phyloP scores from a whole-genome alignment of 2,329 filamentous ascomycete genomes.

The Trichoderma atroviride region DNA sequence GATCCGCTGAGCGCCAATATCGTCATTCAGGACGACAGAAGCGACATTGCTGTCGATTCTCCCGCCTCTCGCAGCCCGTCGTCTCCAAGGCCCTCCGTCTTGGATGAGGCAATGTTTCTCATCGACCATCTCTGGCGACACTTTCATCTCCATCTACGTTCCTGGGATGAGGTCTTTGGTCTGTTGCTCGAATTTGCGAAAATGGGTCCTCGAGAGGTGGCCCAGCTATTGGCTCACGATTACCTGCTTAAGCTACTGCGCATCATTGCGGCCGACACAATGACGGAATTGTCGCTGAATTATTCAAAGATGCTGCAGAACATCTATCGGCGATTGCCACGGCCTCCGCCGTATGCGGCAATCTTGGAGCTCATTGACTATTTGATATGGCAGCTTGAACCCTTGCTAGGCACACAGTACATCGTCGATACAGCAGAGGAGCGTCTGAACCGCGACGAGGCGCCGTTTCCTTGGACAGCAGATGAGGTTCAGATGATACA shows the following conservation, averaged over 20 bases:
- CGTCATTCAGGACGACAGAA: background rate
- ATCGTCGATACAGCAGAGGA: constrained; percentile 46
- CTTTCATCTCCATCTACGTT: constrained; percentile 63
- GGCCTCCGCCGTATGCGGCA: constrained; percentile 54
- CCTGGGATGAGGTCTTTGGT: constrained; percentile 78
- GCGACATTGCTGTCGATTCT: background rate
- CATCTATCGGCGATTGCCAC: constrained; percentile 55
- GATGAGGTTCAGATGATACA: constrained; percentile 52
- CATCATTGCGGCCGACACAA: constrained; percentile 62
- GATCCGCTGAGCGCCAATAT: constrained; percentile 31
- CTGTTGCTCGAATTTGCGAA: constrained; percentile 68
- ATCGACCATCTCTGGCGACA: constrained; percentile 62
- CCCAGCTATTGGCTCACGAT: constrained; percentile 60
- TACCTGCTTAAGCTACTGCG: constrained; percentile 62
- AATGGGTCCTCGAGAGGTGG: constrained; percentile 61
- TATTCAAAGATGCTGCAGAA: constrained; percentile 58
- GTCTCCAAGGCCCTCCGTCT: constrained; percentile 32
- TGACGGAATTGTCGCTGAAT: constrained; percentile 54
- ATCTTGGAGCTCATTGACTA: constrained; percentile 55
- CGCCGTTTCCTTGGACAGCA: constrained; percentile 48
- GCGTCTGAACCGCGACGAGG: constrained; percentile 43
- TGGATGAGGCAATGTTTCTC: constrained; percentile 48
- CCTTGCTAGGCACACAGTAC: constrained; percentile 38
- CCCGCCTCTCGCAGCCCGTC: constrained; percentile 24
- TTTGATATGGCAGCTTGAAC: constrained; percentile 49